phyloP scores from a whole-genome alignment of 2,329 filamentous ascomycete genomes.

The Cercospora beticola region DNA sequence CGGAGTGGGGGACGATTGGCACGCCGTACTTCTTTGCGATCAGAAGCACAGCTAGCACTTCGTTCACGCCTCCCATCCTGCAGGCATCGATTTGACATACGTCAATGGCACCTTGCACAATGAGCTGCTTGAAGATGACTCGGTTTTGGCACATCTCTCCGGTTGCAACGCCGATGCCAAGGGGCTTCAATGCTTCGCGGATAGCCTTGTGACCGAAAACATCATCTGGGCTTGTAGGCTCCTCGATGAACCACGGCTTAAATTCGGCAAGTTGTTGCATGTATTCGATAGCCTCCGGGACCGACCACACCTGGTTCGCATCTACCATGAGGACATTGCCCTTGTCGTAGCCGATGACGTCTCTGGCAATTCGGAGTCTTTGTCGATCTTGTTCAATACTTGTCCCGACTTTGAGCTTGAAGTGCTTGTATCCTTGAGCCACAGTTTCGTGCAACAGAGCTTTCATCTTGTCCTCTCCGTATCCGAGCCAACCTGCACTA shows the following conservation, averaged over 20 bases:
- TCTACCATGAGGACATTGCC: slow-evolving; percentile 90
- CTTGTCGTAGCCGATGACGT: slow-evolving; percentile 77
- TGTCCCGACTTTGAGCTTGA: slow-evolving; percentile 87
- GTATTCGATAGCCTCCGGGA: slow-evolving; percentile 83
- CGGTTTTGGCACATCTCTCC: slow-evolving; percentile 97
- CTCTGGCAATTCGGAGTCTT: slow-evolving; percentile 70
- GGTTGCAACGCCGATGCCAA: slow-evolving; percentile 80
- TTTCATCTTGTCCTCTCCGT: slow-evolving; percentile 84
- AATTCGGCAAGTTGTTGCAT: slow-evolving; percentile 81
- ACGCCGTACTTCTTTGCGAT: slow-evolving; percentile 78
- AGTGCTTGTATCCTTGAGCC: slow-evolving; percentile 74
- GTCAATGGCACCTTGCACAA: slow-evolving; percentile 76
- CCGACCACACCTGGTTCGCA: slow-evolving; percentile 87
- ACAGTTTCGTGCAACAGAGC: slow-evolving; percentile 71
- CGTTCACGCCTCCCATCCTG: slow-evolving; percentile 85
- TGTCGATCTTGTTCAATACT: slow-evolving; percentile 69
- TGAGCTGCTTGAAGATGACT: slow-evolving; percentile 89
- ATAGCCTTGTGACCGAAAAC: slow-evolving; percentile 85
- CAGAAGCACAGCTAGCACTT: slow-evolving; percentile 84
- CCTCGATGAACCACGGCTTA: slow-evolving; percentile 83
- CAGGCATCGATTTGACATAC: slow-evolving; percentile 90
- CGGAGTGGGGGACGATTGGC: slow-evolving; percentile 84
- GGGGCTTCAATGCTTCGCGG: slow-evolving; percentile 71
- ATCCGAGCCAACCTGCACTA: slow-evolving; percentile 87
- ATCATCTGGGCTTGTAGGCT: slow-evolving; percentile 87